Percentiles rank a stretch among this genome's conserved stretches.
phyloP scores from a whole-genome alignment of 2,329 filamentous ascomycete genomes.

The Colletotrichum caudatum region DNA sequence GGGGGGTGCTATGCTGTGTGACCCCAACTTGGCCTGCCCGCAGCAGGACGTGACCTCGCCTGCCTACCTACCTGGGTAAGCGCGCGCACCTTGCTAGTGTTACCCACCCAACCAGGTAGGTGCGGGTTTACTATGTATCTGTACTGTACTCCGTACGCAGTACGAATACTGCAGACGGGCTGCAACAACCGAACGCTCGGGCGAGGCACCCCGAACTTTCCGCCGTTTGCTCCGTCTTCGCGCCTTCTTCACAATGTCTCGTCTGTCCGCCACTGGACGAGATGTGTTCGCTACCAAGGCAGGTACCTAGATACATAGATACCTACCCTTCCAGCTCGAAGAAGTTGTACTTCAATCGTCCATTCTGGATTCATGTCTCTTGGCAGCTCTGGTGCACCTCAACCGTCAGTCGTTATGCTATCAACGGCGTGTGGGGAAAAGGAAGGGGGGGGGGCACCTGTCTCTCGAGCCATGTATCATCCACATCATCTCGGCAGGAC shows the following conservation, averaged over 20 bases:
- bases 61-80: not conserved
- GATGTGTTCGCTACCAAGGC: not conserved
- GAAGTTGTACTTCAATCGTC: not conserved
- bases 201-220: not conserved
- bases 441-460: not conserved
- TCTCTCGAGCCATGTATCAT: not conserved
- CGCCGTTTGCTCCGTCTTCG: not conserved
- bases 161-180: not conserved
- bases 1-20: conserved; percentile 7
- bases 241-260: not conserved
- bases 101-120: too few species aligned
- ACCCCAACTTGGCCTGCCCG: conserved; percentile 15
- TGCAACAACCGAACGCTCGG: not conserved
- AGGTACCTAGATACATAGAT: too few species aligned
- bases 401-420: not conserved
- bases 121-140: not conserved
- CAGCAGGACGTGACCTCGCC: not conserved
- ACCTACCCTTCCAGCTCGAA: not conserved
- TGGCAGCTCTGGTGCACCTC: not conserved
- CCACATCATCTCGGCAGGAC: not conserved
- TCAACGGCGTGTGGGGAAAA: not conserved
- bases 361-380: too few species aligned
- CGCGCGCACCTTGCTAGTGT: not conserved
- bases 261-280: not conserved
- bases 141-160: not conserved